phyloP scores from a whole-genome alignment of 179 eudicot genomes.

The Actinidia arguta region DNA sequence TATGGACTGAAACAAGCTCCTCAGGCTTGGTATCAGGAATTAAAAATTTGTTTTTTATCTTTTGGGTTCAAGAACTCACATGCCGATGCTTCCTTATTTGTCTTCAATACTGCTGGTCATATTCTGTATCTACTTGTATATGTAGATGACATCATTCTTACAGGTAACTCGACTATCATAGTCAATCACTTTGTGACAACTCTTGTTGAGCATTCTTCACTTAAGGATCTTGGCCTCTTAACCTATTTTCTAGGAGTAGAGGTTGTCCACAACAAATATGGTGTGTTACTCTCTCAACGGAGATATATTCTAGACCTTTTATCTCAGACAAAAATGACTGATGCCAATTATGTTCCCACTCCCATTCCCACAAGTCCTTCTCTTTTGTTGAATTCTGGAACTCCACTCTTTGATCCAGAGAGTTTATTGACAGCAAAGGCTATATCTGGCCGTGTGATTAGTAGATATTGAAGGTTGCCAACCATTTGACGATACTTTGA shows the following conservation, averaged over 20 bases:
- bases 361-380: neutral
- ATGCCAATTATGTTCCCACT: neutral
- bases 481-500: neutral
- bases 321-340: neutral
- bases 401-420: neutral
- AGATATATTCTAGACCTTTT: constrained; percentile 16
- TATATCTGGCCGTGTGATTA: neutral
- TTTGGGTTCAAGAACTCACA: neutral
- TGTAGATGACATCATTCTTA: constrained; percentile 9
- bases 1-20: constrained; percentile 8
- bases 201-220: neutral
- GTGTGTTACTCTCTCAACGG: neutral
- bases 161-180: neutral
- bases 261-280: neutral
- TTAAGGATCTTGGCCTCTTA: neutral
- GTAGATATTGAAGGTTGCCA: constrained; percentile 7
- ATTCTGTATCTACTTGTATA: neutral
- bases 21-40: neutral
- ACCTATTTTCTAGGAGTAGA: neutral
- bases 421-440: neutral
- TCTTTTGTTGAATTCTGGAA: neutral
- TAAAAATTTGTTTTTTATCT: neutral
- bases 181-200: neutral
- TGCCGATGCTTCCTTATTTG: neutral
- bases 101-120: neutral